phyloP scores from a whole-genome alignment of 2,329 filamentous ascomycete genomes.

The Cordyceps tenuipes region DNA sequence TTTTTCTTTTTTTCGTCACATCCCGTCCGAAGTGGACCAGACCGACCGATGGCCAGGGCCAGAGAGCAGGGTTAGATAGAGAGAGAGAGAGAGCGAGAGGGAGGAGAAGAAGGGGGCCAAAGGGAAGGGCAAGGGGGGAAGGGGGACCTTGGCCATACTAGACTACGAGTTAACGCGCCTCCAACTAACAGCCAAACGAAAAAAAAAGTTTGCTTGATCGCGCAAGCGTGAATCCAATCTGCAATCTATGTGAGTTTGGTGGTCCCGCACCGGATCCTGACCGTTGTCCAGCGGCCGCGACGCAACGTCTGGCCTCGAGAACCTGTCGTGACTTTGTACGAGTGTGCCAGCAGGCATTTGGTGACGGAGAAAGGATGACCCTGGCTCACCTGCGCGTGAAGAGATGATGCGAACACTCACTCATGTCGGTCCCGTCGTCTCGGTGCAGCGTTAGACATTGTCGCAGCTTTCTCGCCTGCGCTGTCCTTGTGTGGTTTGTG shows the following conservation, averaged over 20 bases:
- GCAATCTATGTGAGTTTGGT: not conserved
- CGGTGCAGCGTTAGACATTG: slow-evolving; percentile 10
- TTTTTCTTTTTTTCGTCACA: slow-evolving; percentile 1
- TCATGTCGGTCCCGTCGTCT: not conserved
- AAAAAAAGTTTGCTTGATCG: not conserved
- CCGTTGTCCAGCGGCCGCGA: not conserved
- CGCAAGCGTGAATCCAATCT: not conserved
- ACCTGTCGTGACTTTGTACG: too few relatives aligned
- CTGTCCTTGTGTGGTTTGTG: not conserved
- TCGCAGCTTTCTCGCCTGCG: slow-evolving; percentile 9
- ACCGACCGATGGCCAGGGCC: not conserved
- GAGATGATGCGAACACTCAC: not conserved
- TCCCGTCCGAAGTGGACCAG: slow-evolving; percentile 9
- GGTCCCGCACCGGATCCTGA: not conserved
- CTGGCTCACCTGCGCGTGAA: not conserved
- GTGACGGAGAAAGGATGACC: not conserved
- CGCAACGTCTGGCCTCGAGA: not conserved
- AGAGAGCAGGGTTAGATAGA: not conserved
- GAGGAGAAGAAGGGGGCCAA: not conserved
- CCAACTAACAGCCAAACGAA: too few relatives aligned
- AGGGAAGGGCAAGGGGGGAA: not conserved
- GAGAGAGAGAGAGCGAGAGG: too few relatives aligned
- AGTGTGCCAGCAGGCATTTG: not conserved
- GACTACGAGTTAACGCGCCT: not conserved
- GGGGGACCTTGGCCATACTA: not conserved